Evolutionary conservation across 192 early-diverging fungal species (phyloP).

Genomic region (Oehlia diaphana): DNA sequence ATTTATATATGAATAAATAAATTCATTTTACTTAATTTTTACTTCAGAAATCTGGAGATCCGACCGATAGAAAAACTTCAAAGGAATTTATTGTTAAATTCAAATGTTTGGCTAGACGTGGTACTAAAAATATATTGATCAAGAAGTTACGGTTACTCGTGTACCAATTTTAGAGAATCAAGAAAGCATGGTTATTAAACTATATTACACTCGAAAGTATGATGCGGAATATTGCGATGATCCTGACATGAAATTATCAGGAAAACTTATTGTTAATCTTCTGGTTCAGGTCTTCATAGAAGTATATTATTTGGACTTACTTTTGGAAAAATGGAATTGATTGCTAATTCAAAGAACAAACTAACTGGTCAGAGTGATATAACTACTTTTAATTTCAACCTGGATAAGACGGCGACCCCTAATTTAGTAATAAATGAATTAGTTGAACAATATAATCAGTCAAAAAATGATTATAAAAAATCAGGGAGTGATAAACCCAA

Average conservation of each 20-base stretch:
- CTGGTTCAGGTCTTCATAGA: background rate
- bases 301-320: background rate
- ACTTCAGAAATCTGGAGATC: background rate
- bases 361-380: background rate
- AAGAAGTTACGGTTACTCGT: background rate
- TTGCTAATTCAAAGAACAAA: background rate
- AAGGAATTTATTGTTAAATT: background rate
- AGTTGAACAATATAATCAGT: too few relatives aligned
- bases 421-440: too few relatives aligned
- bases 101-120: background rate
- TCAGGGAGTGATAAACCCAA: too few relatives aligned
- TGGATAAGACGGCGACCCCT: too few relatives aligned
- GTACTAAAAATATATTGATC: background rate
- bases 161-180: background rate
- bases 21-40: too few relatives aligned
- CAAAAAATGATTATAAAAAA: too few relatives aligned
- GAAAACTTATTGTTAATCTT: background rate
- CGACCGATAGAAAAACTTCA: background rate
- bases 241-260: background rate
- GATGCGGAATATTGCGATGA: background rate
- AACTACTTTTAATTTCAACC: background rate
- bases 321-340: conserved; percentile 13
- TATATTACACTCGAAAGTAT: too few relatives aligned
- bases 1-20: too few relatives aligned
- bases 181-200: background rate